Base-by-base conservation (phyloP, 2,329 filamentous ascomycete genomes). In the Fusarium sp. region DNA sequence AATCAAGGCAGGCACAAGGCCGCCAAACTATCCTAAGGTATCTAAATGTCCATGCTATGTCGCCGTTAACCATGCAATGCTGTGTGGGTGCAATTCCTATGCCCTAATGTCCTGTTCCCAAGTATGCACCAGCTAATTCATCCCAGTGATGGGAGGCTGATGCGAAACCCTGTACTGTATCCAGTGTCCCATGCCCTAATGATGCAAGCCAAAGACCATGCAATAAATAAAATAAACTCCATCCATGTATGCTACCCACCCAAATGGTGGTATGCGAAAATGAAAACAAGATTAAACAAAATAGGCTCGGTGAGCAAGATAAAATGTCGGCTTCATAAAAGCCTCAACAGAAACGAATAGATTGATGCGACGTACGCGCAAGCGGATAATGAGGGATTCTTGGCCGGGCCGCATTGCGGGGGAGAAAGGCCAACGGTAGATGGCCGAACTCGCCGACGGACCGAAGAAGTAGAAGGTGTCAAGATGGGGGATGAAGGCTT, bases 11-110 rank as follows among this genome's bases (percentile, higher is more conserved):
- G 56, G 58, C 66, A 46, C 57, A 34, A 56, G 45, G 66, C 69
- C 66, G 61, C 62, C 62, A 44, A 61, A 57, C 69, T 72, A 72
- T 71, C 69, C 69, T 70, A 72, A 72, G 66, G 69, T 72, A 72
- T 72, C 69, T 72, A 70, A 57, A 55, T 52, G 37, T 53, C 49
- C 49, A 53, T 53, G 49, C 59, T 41, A 65, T 25, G 48, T 70
- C 59, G 55, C 68, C 54, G 57, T 64, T 68, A 48, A 48, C 27
- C 61, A 63, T 67, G 63, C 62, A 47, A 18, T 60, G 62, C 47
- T 57, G 42, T 52, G 34, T 53, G 24, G 22, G 22, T 34, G 57
- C 67, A 70, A 63, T 64, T 61, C 63, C 54, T 54, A 48, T 67
- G 64, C 68, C 58, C 66, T 56, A 64, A 47, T 67, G 53, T 48